A percentile compares a stretch with the other conserved stretches of the same genome.
Conservation (phyloP, 2,329 filamentous ascomycete species). For the Aspergillus glaucus region DNA sequence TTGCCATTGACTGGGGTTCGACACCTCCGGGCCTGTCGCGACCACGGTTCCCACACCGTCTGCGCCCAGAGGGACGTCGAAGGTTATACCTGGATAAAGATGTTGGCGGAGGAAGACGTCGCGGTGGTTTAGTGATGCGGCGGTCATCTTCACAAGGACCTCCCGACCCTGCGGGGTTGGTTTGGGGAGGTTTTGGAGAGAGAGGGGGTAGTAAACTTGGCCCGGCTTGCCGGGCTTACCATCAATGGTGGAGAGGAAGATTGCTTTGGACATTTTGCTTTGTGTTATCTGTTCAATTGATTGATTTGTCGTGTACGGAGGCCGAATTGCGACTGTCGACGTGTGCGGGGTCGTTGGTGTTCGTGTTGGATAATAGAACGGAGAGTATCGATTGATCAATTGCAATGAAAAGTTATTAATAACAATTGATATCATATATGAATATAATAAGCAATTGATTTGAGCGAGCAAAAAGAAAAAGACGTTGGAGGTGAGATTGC, state of each 20-base stretch:
- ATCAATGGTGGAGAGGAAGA: conserved; percentile 49
- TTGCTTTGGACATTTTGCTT: conserved; percentile 37
- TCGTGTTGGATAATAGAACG: not conserved
- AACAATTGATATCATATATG: too few species aligned
- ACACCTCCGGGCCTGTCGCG: conserved; percentile 50
- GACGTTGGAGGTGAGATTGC: too few species aligned
- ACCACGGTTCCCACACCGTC: conserved; percentile 76
- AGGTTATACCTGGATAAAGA: conserved; percentile 80
- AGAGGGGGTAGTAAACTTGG: conserved; percentile 61
- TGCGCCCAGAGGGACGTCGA: conserved; percentile 69
- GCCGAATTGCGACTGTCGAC: not conserved
- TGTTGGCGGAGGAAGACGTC: conserved; percentile 92
- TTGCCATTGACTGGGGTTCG: conserved; percentile 49
- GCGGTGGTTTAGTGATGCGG: conserved; percentile 85
- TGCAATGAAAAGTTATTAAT: too few species aligned
- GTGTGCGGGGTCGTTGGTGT: not conserved
- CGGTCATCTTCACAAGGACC: conserved; percentile 67
- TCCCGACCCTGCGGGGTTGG: conserved; percentile 61
- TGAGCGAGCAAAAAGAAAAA: too few species aligned
- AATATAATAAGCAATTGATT: too few species aligned
- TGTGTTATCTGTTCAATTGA: not conserved
- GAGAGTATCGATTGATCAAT: too few species aligned
- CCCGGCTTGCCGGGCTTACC: conserved; percentile 66
- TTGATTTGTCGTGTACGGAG: not conserved
- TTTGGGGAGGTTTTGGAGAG: conserved; percentile 55